Evolutionary conservation across 2,329 filamentous ascomycete species (phyloP), one percentile per base, ranked within the genome.

Genomic region (Penicillium brasilianum): DNA sequence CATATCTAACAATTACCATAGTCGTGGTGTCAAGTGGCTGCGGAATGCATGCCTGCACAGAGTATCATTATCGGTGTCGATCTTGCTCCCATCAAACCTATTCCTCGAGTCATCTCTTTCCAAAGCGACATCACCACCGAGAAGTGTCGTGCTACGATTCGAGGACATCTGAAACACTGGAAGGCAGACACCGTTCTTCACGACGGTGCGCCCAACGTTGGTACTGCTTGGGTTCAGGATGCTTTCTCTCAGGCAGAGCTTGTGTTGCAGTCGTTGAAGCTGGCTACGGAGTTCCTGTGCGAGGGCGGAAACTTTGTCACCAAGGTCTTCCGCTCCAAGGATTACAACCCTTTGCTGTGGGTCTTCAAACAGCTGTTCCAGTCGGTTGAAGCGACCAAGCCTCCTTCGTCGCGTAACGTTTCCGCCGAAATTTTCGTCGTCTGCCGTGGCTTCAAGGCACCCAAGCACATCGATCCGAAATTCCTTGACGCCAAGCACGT

Each of bases 401-500:
- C 95, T 3, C 95, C 95, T 0, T 96, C 93, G 0, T 97, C 92
- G 9, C 86, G 95, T 82, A 97, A 96, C 72, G 94, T 99, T 55
- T 97, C 93, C 8, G 95, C 95, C 67, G 95, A 99, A 82, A 98
- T 98, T 43, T 99, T 99, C 82, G 94, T 98, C 66, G 95, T 99
- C 36, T 98, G 94, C 79, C 88, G 90, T 67, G 95, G 94, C 20
- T 99, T 88, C 83, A 98, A 97, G 80, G 94, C 94, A 0, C 95
- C 95, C 3, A 98, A 97, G 80, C 86, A 88, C 65, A 87, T 99
- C 61, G 95, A 99, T 72, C 93, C 94, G 10, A 91, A 91, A 68
- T 96, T 99, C 75, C 83, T 99, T 55, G 95, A 99, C 72, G 88
- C 95, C 6, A 88, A 88, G 66, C 87, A 90, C 59, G 95, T 98